Percentiles rank a stretch among this genome's conserved stretches.
Evolutionary conservation across 2,329 filamentous ascomycete species (phyloP).

Genomic region (Aspergillus piperis): DNA sequence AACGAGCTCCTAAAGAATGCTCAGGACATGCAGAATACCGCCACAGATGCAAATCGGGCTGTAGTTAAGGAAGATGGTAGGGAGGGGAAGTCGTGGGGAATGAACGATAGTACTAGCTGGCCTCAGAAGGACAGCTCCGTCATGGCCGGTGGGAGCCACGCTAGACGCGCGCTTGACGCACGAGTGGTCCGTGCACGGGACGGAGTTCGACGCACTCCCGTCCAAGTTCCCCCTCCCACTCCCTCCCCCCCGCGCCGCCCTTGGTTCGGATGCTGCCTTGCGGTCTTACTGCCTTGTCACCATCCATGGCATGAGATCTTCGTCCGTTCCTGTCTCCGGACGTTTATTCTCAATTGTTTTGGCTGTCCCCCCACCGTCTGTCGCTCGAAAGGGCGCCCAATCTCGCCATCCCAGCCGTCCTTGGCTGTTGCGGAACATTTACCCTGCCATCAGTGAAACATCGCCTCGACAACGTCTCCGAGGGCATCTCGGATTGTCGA

Average conservation of each 20-base stretch:
- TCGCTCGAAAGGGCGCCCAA: constrained; percentile 1
- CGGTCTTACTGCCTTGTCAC: constrained; percentile 17
- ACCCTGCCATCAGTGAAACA: constrained; percentile 6
- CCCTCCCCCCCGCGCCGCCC: constrained; percentile 21
- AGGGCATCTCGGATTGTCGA: constrained; percentile 6
- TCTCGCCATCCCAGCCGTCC: neutral
- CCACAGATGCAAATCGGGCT: neutral
- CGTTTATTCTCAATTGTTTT: constrained; percentile 14
- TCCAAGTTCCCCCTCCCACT: constrained; percentile 18
- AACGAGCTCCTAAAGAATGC: neutral
- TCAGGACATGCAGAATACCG: too few species aligned
- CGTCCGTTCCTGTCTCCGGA: constrained; percentile 13
- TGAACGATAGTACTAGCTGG: constrained; percentile 14
- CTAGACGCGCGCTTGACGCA: constrained; percentile 24
- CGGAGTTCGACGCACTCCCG: constrained; percentile 10
- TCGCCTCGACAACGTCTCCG: neutral
- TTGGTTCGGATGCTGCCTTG: constrained; percentile 20
- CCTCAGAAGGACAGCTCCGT: constrained; percentile 23
- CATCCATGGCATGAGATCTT: constrained; percentile 22
- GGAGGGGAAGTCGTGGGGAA: neutral
- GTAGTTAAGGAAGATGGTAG: neutral
- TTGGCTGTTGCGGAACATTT: neutral
- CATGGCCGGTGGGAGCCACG: constrained; percentile 23
- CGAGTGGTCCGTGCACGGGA: constrained; percentile 17
- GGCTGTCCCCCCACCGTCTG: neutral